phyloP scores from a whole-genome alignment of 441 rosid species.

The Pelargonium fulgidum region DNA sequence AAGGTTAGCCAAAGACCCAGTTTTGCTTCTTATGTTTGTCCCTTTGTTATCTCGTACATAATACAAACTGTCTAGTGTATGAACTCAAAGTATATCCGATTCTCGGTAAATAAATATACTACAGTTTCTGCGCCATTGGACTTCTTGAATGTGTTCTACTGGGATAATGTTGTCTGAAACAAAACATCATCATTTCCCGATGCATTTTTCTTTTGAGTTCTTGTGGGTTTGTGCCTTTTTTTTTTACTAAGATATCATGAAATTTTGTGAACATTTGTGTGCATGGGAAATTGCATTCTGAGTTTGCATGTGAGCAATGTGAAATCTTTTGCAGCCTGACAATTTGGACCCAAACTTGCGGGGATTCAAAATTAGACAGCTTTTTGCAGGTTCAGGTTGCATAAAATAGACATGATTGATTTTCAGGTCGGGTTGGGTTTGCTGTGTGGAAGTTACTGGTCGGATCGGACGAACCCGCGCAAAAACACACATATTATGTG shows the following conservation, averaged over 20 bases:
- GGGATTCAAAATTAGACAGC: too few relatives aligned
- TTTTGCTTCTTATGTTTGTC: not conserved
- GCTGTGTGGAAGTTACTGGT: too few relatives aligned
- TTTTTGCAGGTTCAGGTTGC: too few relatives aligned
- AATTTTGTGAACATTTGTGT: not conserved
- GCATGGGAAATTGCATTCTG: conserved; percentile 9
- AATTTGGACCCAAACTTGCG: too few relatives aligned
- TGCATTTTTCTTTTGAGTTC: not conserved
- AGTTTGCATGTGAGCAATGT: not conserved
- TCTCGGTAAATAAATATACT: conserved; percentile 2
- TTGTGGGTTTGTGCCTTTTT: not conserved
- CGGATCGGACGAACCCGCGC: too few relatives aligned
- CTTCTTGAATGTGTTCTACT: too few relatives aligned
- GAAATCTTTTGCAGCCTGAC: not conserved
- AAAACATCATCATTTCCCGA: not conserved
- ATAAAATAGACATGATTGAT: too few relatives aligned
- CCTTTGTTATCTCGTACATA: conserved; percentile 20
- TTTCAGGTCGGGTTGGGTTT: too few relatives aligned
- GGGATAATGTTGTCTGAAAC: too few relatives aligned
- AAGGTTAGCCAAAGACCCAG: conserved; percentile 11
- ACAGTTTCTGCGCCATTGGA: too few relatives aligned
- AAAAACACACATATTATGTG: too few relatives aligned
- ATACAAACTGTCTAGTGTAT: conserved; percentile 4
- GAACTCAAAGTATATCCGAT: not conserved
- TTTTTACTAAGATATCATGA: not conserved